A percentile compares a stretch with the other conserved stretches of the same genome.
Evolutionary conservation across 495 filamentous ascomycete genomes (phyloP).

Genomic region (Chaetomium fimeti): DNA sequence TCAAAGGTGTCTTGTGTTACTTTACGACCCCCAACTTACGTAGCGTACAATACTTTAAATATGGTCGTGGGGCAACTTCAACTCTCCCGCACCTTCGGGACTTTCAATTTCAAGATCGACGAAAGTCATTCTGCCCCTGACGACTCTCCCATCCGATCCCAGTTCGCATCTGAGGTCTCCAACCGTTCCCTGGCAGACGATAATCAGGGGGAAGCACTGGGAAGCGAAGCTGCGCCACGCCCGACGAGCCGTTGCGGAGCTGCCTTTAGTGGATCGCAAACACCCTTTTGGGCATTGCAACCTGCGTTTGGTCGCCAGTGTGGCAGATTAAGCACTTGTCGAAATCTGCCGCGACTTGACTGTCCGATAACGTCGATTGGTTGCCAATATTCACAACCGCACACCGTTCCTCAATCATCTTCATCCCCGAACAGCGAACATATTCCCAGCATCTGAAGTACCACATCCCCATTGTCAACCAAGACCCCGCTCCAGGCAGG

Average conservation of each 20-base stretch:
- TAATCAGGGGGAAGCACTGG: slow-evolving; percentile 5
- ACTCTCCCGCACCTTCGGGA: too few relatives aligned
- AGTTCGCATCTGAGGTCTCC: slow-evolving; percentile 14
- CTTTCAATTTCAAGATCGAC: too few relatives aligned
- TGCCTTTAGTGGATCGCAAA: slow-evolving; percentile 16
- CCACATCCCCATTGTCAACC: neutral
- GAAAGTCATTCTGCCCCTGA: neutral
- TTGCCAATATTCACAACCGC: slow-evolving; percentile 3
- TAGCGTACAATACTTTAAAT: too few relatives aligned
- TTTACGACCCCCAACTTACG: too few relatives aligned
- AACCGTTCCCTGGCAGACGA: neutral
- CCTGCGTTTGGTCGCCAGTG: neutral
- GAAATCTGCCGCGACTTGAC: slow-evolving; percentile 2
- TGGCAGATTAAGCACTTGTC: slow-evolving; percentile 9
- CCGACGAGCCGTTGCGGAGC: slow-evolving; percentile 13
- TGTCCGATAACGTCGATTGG: neutral
- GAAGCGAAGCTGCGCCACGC: slow-evolving; percentile 17
- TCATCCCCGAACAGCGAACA: neutral
- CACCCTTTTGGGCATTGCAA: neutral
- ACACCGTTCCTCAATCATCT: neutral
- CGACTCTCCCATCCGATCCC: neutral
- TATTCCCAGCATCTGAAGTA: neutral
- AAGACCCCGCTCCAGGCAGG: neutral
- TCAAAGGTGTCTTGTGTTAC: too few relatives aligned
- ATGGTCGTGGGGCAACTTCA: too few relatives aligned